Conservation (phyloP, 1,284 basidiomycete genomes). For the Somion occarium region DNA sequence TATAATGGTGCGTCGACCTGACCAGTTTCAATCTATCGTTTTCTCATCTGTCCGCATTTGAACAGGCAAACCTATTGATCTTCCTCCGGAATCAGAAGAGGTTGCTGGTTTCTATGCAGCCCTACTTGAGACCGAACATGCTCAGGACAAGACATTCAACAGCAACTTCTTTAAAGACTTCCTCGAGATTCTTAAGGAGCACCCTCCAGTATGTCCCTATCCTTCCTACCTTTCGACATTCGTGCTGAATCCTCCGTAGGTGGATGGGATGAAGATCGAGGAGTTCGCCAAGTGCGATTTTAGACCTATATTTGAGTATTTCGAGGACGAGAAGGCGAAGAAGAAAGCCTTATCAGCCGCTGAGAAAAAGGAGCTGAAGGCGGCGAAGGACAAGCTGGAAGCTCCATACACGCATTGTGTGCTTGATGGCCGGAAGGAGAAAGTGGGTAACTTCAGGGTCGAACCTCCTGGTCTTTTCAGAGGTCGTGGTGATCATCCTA, state of each 20-base stretch:
- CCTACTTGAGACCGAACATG: conserved; percentile 92
- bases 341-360: conserved; percentile 85
- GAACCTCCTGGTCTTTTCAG: conserved; percentile 98
- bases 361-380: conserved; percentile 89
- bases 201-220: conserved; percentile 75
- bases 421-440: conserved; percentile 95
- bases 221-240: not conserved
- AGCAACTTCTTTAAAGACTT: conserved; percentile 97
- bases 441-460: conserved; percentile 96
- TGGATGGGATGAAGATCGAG: conserved; percentile 73
- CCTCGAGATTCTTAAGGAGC: conserved; percentile 68
- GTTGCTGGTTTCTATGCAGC: conserved; percentile 97
- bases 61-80: conserved; percentile 72
- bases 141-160: conserved; percentile 85
- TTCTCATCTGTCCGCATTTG: conserved; percentile 13
- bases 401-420: conserved; percentile 81
- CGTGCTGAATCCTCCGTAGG: conserved; percentile 32
- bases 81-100: conserved; percentile 89
- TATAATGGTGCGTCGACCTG: conserved; percentile 72
- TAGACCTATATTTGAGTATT: conserved; percentile 90
- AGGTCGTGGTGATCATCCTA: conserved; percentile 97
- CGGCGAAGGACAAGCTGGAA: conserved; percentile 80
- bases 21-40: conserved; percentile 5
- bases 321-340: conserved; percentile 88
- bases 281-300: conserved; percentile 89